These are phyloP conservation scores for Colletotrichum brevisporum DNA, from an alignment of 2,329 filamentous ascomycete genomes.

Conservation along the genomic window DNA sequence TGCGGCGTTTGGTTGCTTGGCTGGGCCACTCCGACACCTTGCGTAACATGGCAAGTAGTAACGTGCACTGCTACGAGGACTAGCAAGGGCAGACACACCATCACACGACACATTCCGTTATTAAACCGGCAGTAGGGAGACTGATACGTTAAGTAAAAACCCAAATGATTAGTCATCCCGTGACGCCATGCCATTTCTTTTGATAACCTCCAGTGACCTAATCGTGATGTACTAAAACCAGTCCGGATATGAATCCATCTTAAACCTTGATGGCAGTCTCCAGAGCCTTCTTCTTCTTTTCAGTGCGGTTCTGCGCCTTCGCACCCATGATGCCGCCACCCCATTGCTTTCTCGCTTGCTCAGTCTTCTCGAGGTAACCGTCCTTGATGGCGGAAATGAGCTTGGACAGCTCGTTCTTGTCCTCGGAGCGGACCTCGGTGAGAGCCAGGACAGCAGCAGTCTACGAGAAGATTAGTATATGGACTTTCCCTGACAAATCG, in stretches of 20 bases:
- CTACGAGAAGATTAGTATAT: conserved; percentile 61
- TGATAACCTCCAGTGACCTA: conserved; percentile 40
- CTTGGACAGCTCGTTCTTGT: conserved; percentile 98
- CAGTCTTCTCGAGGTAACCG: conserved; percentile 95
- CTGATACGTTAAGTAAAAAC: conserved; percentile 27
- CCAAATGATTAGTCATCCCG: conserved; percentile 38
- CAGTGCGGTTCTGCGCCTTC: conserved; percentile 85
- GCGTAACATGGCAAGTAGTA: too few relatives aligned
- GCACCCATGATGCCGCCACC: conserved; percentile 99
- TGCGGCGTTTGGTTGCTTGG: too few relatives aligned
- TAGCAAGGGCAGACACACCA: too few relatives aligned
- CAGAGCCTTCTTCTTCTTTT: conserved; percentile 94
- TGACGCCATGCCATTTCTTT: conserved; percentile 40
- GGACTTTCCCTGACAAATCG: neutral
- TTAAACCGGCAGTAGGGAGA: conserved; percentile 1
- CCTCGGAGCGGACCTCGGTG: conserved; percentile 97
- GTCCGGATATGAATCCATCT: conserved; percentile 55
- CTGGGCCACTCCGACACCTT: too few relatives aligned
- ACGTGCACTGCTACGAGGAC: too few relatives aligned
- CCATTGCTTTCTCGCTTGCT: conserved; percentile 93
- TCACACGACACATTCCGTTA: neutral
- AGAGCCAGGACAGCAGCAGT: conserved; percentile 96
- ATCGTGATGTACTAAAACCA: conserved; percentile 37
- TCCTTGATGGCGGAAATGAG: conserved; percentile 97
- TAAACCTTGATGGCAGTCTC: conserved; percentile 99